Evolutionary conservation across 2,329 filamentous ascomycete species (phyloP), one percentile per base, ranked within the genome.

Genomic region (Aplosporella prunicola): DNA sequence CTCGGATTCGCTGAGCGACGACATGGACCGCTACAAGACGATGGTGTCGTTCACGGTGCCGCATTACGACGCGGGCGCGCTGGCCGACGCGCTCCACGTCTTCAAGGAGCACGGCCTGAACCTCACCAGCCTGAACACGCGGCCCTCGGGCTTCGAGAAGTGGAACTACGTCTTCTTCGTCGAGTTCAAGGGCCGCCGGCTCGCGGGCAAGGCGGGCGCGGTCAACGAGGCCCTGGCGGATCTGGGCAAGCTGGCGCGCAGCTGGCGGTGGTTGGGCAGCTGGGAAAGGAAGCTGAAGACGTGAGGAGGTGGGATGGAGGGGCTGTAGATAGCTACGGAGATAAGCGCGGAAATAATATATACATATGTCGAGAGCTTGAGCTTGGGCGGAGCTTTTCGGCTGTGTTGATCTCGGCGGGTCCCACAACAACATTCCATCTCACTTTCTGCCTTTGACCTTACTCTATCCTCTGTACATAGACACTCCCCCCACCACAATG

Each of bases 81-180:
- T 96, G 44, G 87, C 87, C 3, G 76, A 84, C 48, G 82, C 80
- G 20, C 67, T 96, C 41, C 72, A 79, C 34, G 83, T 85, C 39
- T 96, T 96, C 63, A 78, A 78, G 45, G 67, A 66, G 6, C 71
- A 75, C 47, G 71, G 72, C 5, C 68, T 95, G 40, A 93, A 95
- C 56, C 64, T 96, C 47, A 95, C 88, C 20, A 89, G 81, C 57
- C 93, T 96, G 59, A 88, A 87, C 56, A 87, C 83, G 47, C 66
- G 89, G 45, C 89, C 89, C 5, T 87, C 83, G 50, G 72, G 82
- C 39, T 66, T 72, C 25, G 64, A 67, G 47, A 76, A 82, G 14
- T 96, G 93, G 75, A 79, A 93, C 56, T 96, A 96, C 62, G 74
- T 95, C 24, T 95, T 96, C 64, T 88, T 96, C 55, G 79, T 95